Percentiles rank a stretch among this genome's conserved stretches.
phyloP scores from a whole-genome alignment of 371 early-diverging fungal genomes.

The Mucor plumbeus region DNA sequence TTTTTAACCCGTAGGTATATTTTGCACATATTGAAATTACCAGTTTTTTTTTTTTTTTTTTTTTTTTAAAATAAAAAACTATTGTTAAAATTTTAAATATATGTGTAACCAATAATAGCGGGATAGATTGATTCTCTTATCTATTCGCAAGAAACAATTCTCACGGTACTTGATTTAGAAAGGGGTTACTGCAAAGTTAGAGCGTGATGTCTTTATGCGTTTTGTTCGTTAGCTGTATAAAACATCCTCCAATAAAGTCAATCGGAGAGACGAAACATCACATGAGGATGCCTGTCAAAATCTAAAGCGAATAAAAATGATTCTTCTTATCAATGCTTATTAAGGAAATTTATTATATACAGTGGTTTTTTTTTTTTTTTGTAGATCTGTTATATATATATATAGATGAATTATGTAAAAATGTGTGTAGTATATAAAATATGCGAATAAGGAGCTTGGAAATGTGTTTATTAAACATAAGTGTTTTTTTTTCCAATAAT shows the following conservation, averaged over 20 bases:
- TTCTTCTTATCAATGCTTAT: conserved; percentile 31
- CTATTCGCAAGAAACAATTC: conserved; percentile 7
- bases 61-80: neutral
- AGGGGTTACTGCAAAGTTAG: neutral
- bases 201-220: conserved; percentile 14
- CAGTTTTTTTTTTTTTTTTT: neutral
- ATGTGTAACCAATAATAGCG: conserved; percentile 1
- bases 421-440: no score
- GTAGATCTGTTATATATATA: neutral
- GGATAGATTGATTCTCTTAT: conserved; percentile 12
- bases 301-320: conserved; percentile 35
- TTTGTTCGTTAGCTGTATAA: neutral
- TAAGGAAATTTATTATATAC: conserved; percentile 11
- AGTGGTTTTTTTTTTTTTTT: neutral
- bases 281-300: conserved; percentile 30
- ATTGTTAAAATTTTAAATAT: conserved; percentile 9
- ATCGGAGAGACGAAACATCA: conserved; percentile 10
- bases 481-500: no score
- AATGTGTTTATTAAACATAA: no score
- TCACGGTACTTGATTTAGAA: conserved; percentile 21
- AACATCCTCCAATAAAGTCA: conserved; percentile 5
- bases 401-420: neutral
- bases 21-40: neutral
- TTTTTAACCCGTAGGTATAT: neutral
- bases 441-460: no score